These are phyloP conservation scores for Alternaria sp. DNA, from an alignment of 2,329 filamentous ascomycete genomes.

Conservation along the genomic window DNA sequence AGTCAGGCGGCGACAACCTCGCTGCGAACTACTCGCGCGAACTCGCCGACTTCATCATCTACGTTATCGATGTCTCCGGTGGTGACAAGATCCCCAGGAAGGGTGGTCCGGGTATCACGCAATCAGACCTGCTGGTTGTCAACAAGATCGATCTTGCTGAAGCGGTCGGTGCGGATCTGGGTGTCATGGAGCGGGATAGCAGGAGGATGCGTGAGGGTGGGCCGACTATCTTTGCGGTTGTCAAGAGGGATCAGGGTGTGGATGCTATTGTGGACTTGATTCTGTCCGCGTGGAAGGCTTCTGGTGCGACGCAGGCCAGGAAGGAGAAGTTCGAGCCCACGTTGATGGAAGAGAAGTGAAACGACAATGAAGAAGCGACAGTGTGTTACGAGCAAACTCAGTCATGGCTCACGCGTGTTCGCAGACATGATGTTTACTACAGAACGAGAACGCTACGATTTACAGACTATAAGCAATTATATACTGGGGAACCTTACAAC, in stretches of 20 bases:
- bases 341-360: constrained; percentile 35
- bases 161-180: constrained; percentile 86
- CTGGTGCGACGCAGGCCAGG: constrained; percentile 67
- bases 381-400: neutral
- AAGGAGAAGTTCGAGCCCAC: constrained; percentile 44
- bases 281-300: constrained; percentile 88
- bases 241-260: constrained; percentile 89
- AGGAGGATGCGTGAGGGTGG: constrained; percentile 94
- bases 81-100: constrained; percentile 97
- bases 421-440: neutral
- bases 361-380: constrained; percentile 1
- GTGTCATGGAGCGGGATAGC: constrained; percentile 93
- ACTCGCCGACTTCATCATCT: constrained; percentile 96
- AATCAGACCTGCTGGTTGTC: constrained; percentile 89
- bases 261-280: constrained; percentile 88
- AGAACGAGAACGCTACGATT: constrained; percentile 2
- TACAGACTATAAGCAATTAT: neutral
- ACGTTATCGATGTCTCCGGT: constrained; percentile 95
- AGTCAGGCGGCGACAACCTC: constrained; percentile 94
- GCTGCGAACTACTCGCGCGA: constrained; percentile 96
- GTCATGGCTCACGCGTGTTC: neutral
- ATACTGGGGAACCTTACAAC: constrained; percentile 9
- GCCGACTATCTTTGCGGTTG: constrained; percentile 93
- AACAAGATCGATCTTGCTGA: constrained; percentile 98
- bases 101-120: constrained; percentile 95